Evolutionary conservation across 768 basidiomycete genomes (phyloP), one percentile per base, ranked within the genome.

Genomic region (Lentinula guzmanii): DNA sequence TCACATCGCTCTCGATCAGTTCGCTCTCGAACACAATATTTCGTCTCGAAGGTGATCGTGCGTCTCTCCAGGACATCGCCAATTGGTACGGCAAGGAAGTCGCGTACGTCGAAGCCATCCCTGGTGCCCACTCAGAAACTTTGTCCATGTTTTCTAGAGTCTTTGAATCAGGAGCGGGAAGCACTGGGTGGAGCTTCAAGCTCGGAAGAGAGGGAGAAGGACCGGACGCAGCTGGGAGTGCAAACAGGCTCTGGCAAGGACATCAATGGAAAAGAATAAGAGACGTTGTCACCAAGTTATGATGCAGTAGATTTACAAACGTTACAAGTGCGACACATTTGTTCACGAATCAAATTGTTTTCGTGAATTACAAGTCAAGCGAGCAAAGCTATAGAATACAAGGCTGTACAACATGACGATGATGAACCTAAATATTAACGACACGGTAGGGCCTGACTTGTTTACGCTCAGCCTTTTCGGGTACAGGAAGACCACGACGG

Each of bases 21-120:
- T 62, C 67, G 28, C 68, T 75, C 11, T 67, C 69, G 11, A 61
- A 77, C 56, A 65, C 59, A 2, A 70, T 70, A 5, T 73, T 76
- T 66, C 74, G 74, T 18, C 68, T 76, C 37, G 63, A 77, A 60
- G 76, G 76, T n/a, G 70, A 76, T 31, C 71, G 73, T 3, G 63
- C 39, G 4, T 67, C 68, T 9, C 65, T 74, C 5, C 55, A 64
- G 18, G 65, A 70, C 0, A 60, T 73, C 18, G 75, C 63, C 18
- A 67, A 10, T 60, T 67, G 50, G 62, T 75, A 66, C 64, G 51
- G 59, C 4, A 63, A 59, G 52, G 55, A 64, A 10, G 50, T 58
- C n/a, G 65, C 64, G 21, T 51, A 64, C 21, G 64, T 65, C 28
- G 65, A 65, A 35, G 31, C 18, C 5, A 60, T 66, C 16, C 33